Evolutionary conservation across 2,329 filamentous ascomycete species (phyloP), one percentile per base, ranked within the genome.

Genomic region (Sphaerostilbella broomeana): DNA sequence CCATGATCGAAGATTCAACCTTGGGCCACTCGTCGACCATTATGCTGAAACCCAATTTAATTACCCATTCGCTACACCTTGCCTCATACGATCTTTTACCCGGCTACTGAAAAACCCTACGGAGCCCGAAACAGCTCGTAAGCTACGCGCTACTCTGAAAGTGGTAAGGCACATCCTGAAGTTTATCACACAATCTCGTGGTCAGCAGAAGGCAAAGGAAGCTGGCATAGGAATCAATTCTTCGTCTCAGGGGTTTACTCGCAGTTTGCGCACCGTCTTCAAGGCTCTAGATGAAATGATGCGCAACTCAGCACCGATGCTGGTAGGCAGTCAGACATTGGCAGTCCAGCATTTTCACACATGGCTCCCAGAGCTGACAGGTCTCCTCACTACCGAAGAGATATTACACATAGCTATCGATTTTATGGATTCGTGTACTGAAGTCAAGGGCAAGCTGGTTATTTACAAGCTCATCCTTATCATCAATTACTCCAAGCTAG

Each of bases 301-400:
- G 86, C 79, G 81, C 44, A 95, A 87, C 58, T 72, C 80, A 2
- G 84, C 87, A 3, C 85, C 92, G 0, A 81, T 89, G 13, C 68
- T 97, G 17, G 85, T 97, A 11, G 92, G 92, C 22, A 97, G 86
- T 47, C 94, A 98, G 63, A 97, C 92, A 0, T 69, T 98, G 35
- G 81, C 94, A 3, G 88, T 97, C 10, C 92, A 98, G 61, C 87
- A 97, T 59, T 94, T 97, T 59, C 90, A 97, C 57, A 85, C 86
- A 0, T 98, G 92, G 92, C 69, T 98, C n/a, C 90, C 92, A 0
- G 90, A 97, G 57, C 76, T 98, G 8, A 72, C 78, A 0, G 79
- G 81, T 2, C 71, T 92, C 25, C 72, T 97, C 55, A 77, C 75
- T 4, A 80, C 82, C 0, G 83, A 88, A 52, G 90, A 97, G 58